These are phyloP conservation scores for Globisporangium lucens DNA, from an alignment of 352 stramenopile species.

Conservation along the genomic window DNA sequence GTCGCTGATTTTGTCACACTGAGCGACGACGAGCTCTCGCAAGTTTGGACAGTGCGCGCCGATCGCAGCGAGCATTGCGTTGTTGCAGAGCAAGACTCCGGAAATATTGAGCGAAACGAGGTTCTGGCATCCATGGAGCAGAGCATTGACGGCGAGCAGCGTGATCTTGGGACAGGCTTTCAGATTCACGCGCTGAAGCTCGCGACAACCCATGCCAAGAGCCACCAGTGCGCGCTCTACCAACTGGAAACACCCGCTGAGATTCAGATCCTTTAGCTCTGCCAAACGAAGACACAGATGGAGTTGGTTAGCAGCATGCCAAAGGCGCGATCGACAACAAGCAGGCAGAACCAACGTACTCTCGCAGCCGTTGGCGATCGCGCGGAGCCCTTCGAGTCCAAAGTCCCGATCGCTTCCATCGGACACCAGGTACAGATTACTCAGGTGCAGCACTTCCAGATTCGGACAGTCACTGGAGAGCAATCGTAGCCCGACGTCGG, in stretches of 20 bases:
- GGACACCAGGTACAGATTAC: conserved; percentile 88
- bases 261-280: conserved; percentile 51
- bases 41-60: conserved; percentile 29
- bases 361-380: conserved; percentile 58
- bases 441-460: conserved; percentile 69
- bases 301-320: neutral
- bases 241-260: conserved; percentile 82
- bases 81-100: conserved; percentile 50
- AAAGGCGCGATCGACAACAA: neutral
- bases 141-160: conserved; percentile 46
- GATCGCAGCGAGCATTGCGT: conserved; percentile 56
- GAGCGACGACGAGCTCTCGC: conserved; percentile 47
- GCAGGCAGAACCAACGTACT: conserved; percentile 18
- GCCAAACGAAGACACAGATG: neutral
- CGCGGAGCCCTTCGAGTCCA: conserved; percentile 89
- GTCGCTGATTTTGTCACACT: conserved; percentile 68
- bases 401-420: conserved; percentile 92
- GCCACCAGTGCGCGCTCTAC: conserved; percentile 75
- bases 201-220: conserved; percentile 51
- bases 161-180: conserved; percentile 84
- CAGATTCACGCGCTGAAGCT: conserved; percentile 69
- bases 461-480: conserved; percentile 80
- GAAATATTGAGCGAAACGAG: conserved; percentile 56
- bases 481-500: conserved; percentile 80
- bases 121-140: conserved; percentile 54